Base-by-base conservation (phyloP, 2,329 filamentous ascomycete species). In the Ophiostoma himal-ulmi region DNA sequence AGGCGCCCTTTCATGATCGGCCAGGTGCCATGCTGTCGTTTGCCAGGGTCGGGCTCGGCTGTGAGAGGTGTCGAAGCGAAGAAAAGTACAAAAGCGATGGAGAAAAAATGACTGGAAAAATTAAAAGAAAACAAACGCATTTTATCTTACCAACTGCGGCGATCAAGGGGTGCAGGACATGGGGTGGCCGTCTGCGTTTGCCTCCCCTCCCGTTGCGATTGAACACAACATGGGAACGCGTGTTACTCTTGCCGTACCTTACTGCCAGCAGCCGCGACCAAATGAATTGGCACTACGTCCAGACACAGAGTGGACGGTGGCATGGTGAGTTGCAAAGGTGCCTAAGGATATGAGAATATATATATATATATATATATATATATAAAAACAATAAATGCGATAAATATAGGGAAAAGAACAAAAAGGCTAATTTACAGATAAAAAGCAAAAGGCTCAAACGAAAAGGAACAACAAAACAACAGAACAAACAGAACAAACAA, bases 1-100 rank as follows among this genome's bases (percentile, higher is more conserved):
- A 68, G 48, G 65, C 44, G 17, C 44, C 14, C 64, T 62, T 36
- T 52, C 54, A 17, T 70, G 22, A 69, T 69, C 48, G 64, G 72
- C 48, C 37, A 73, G 68, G 71, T 69, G 52, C 64, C 71, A 71
- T 65, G 26, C 41, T 64, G n/a, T 34, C 26, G 57, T 57, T 37
- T 39, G 41, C 64, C 54, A 52, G 69, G 8, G 11, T 34, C 57
- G 22, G 57, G 57, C 57, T 10, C 57, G 26, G 57, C 57, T 62
- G 57, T 22, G 57, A 11, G 5, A 34, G 26, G n/a, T 11, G 1
- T 48, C 52, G 52, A 26, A 26, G 52, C 52, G 52, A 62, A 36
- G 26, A 2, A 26, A 17, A 34, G 57, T 17, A 20, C 34, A 67
- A 68, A 39, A 30, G 30, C 30, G 48, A 64, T 52, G 64, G 41